Evolutionary conservation across 2,329 filamentous ascomycete species (phyloP), one percentile per base, ranked within the genome.

Genomic region (Nothophaeocryptopus gaeumannii): DNA sequence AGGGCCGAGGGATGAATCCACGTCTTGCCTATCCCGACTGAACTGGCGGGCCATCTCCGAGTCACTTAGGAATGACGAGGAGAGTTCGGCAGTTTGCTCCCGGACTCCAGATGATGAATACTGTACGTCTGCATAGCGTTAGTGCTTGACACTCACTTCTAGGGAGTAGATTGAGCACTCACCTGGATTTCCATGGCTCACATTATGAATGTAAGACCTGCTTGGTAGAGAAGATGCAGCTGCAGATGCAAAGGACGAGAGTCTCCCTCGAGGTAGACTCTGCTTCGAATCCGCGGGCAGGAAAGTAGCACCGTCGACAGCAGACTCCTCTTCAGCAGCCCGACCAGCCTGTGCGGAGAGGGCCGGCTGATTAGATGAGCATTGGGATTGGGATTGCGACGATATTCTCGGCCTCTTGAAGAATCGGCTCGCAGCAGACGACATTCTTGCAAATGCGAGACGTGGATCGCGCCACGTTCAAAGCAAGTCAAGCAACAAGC

Each of bases 51-150:
- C 47, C 43, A 64, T 57, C 11, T 66, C 63, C 8, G 67, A 66
- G 39, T 68, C 67, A 44, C 58, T 63, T 47, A 71, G 44, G 37
- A 69, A 69, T 3, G 66, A 70, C 2, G 67, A 67, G 3, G 67
- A 68, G 13, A 71, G 59, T 53, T 68, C 65, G 32, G 65, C 67
- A 31, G 68, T 70, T 58, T 69, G 65, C 41, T 69, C 65, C 41
- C 68, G 60, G 10, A 71, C 68, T 14, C 68, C 68, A 7, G 64
- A 59, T 13, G 67, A 70, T n/a, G 67, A 65, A 53, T 71, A 71
- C 20, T 67, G 67, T 4, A 67, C 61, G 34, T 77, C 63, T 84
- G 75, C 15, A n/a, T 13, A 30, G 12, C 8, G 31, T 45, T 15
- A 9, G 26, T 10, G 5, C n/a, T 32, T 31, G 7, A 1, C 29